phyloP scores from a whole-genome alignment of 2,329 filamentous ascomycete species.

The Akanthomyces lecanii region DNA sequence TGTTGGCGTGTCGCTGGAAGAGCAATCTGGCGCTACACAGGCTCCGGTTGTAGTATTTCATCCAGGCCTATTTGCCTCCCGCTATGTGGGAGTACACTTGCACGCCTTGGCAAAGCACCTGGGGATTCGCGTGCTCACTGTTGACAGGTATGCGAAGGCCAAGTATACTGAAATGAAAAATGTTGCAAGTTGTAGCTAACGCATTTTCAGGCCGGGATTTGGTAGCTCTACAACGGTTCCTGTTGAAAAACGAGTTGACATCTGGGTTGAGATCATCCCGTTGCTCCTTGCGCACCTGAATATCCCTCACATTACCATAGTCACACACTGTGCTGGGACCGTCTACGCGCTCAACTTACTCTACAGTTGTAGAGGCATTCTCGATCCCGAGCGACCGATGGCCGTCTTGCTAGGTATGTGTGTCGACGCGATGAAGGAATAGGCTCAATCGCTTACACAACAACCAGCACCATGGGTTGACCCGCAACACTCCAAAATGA shows the following conservation, averaged over 20 bases:
- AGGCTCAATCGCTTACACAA: not conserved
- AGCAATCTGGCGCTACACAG: conserved; percentile 1
- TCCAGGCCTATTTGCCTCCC: conserved; percentile 27
- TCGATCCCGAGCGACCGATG: conserved; percentile 24
- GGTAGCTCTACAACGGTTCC: conserved; percentile 23
- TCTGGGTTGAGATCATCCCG: conserved; percentile 29
- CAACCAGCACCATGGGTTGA: conserved; percentile 20
- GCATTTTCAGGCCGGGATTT: conserved; percentile 25
- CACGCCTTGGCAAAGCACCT: conserved; percentile 29
- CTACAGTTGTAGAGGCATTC: conserved; percentile 25
- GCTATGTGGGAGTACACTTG: conserved; percentile 29
- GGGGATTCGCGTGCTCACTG: conserved; percentile 30
- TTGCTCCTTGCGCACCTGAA: conserved; percentile 31
- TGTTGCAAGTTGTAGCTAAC: conserved; percentile 21
- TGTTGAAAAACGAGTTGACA: conserved; percentile 20
- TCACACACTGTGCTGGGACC: conserved; percentile 30
- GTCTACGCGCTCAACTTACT: conserved; percentile 30
- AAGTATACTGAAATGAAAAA: not conserved
- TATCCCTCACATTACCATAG: conserved; percentile 29
- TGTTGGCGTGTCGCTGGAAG: conserved; percentile 20
- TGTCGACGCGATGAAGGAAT: not conserved
- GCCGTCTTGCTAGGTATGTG: conserved; percentile 21
- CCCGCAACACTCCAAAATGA: conserved; percentile 16
- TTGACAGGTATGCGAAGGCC: conserved; percentile 25
- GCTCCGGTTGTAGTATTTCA: conserved; percentile 27